Percentiles rank a stretch among this genome's conserved stretches.
These are phyloP conservation scores for Puccinia polysora DNA, from an alignment of 1,284 basidiomycete species.

Conservation along the genomic window DNA sequence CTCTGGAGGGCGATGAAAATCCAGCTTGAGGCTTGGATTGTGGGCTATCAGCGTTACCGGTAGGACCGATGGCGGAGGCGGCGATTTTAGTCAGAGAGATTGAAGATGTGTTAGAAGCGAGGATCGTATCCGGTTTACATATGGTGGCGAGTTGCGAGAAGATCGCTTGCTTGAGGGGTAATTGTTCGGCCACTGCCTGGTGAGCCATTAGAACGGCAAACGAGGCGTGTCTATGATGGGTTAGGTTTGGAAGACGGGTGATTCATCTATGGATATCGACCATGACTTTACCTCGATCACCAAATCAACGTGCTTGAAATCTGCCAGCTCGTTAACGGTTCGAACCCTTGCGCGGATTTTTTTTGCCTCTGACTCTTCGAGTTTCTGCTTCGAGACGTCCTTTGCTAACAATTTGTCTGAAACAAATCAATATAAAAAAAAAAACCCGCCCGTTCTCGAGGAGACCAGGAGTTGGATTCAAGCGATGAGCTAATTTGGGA, in stretches of 20 bases:
- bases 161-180: conserved; percentile 72
- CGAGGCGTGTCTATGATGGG: not conserved
- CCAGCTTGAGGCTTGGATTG: conserved; percentile 55
- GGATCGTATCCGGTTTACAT: conserved; percentile 68
- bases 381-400: conserved; percentile 76
- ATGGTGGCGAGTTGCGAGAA: conserved; percentile 68
- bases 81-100: conserved; percentile 94
- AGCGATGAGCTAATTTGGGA: not conserved
- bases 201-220: not conserved
- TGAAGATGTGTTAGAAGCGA: conserved; percentile 89
- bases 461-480: not conserved
- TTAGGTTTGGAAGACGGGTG: not conserved
- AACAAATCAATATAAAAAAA: not conserved
- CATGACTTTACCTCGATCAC: conserved; percentile 82
- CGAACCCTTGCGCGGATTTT: conserved; percentile 66
- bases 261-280: too few species aligned
- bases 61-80: conserved; percentile 59
- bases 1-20: conserved; percentile 60
- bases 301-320: conserved; percentile 72
- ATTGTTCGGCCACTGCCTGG: conserved; percentile 69
- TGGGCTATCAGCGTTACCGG: conserved; percentile 49
- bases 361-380: conserved; percentile 66
- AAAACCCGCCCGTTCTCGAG: not conserved
- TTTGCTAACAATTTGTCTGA: conserved; percentile 71
- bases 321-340: conserved; percentile 60